Percentiles rank a stretch among this genome's conserved stretches.
These are phyloP conservation scores for Boletus edulis DNA, from an alignment of 768 basidiomycete genomes.

Conservation along the genomic window DNA sequence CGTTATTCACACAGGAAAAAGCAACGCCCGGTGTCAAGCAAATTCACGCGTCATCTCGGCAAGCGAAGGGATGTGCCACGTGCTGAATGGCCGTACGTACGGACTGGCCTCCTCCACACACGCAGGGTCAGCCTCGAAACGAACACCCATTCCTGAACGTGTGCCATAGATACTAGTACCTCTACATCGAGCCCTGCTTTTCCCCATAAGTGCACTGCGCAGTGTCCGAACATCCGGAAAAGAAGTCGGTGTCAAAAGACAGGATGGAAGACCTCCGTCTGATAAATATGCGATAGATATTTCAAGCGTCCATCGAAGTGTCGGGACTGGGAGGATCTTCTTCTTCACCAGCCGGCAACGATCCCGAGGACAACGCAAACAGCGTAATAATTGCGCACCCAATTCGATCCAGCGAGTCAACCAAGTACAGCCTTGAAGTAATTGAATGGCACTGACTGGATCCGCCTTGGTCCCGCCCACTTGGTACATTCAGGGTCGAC, in stretches of 20 bases:
- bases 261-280: conserved; percentile 12
- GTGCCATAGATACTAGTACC: too few species aligned
- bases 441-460: background rate
- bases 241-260: conserved; percentile 11
- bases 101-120: background rate
- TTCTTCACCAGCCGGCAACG: conserved; percentile 1
- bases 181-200: background rate
- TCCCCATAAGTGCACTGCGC: background rate
- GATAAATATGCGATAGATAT: conserved; percentile 19
- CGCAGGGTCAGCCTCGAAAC: conserved; percentile 5
- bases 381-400: background rate
- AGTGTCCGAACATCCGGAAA: conserved; percentile 1
- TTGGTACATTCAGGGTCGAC: conserved; percentile 11
- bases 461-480: conserved; percentile 8
- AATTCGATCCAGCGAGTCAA: background rate
- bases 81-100: conserved; percentile 4
- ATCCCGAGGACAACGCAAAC: conserved; percentile 20
- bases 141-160: too few species aligned
- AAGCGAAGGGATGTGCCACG: conserved; percentile 21
- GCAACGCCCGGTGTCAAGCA: conserved; percentile 17
- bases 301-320: conserved; percentile 19
- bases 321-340: conserved; percentile 17
- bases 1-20: conserved; percentile 28
- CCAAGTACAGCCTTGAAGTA: conserved; percentile 3
- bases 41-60: conserved; percentile 26